A percentile compares a stretch with the other conserved stretches of the same genome.
Evolutionary conservation across 805 yeast species (phyloP).

Genomic region (Nakazawaea siamensis): DNA sequence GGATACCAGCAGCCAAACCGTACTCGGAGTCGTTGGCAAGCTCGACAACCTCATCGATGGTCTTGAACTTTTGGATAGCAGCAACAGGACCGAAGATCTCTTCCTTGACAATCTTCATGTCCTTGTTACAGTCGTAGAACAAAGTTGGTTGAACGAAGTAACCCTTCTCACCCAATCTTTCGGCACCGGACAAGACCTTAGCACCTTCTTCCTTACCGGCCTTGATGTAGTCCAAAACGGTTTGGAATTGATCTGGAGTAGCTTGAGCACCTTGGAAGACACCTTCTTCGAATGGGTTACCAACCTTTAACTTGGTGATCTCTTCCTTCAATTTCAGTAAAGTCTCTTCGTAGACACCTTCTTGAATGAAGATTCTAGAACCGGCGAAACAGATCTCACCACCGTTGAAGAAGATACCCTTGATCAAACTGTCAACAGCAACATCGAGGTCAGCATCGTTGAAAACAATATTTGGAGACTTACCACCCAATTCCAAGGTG

Average conservation of each 20-base stretch:
- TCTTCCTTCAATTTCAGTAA: slow-evolving; percentile 50
- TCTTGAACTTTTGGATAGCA: slow-evolving; percentile 57
- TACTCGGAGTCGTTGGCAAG: slow-evolving; percentile 65
- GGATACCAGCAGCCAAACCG: slow-evolving; percentile 79
- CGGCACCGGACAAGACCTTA: slow-evolving; percentile 64
- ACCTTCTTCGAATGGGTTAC: slow-evolving; percentile 64
- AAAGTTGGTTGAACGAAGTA: slow-evolving; percentile 68
- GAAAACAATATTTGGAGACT: slow-evolving; percentile 70
- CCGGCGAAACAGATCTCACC: slow-evolving; percentile 84
- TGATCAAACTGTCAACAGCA: slow-evolving; percentile 39
- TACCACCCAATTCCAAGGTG: slow-evolving; percentile 79
- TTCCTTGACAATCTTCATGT: slow-evolving; percentile 57
- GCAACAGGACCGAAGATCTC: slow-evolving; percentile 82
- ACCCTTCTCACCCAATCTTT: slow-evolving; percentile 55
- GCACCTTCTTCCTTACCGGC: slow-evolving; percentile 65
- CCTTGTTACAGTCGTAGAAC: slow-evolving; percentile 58
- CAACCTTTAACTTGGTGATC: slow-evolving; percentile 55
- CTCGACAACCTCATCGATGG: slow-evolving; percentile 57
- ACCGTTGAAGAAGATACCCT: slow-evolving; percentile 71
- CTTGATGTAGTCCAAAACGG: slow-evolving; percentile 59
- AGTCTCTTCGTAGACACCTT: slow-evolving; percentile 57
- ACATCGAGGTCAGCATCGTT: slow-evolving; percentile 56
- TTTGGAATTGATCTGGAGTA: slow-evolving; percentile 59
- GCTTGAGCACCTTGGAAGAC: slow-evolving; percentile 76
- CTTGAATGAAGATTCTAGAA: slow-evolving; percentile 72